A percentile compares a stretch with the other conserved stretches of the same genome.
phyloP scores from a whole-genome alignment of 2,329 filamentous ascomycete species.

The Triangularia setosa region DNA sequence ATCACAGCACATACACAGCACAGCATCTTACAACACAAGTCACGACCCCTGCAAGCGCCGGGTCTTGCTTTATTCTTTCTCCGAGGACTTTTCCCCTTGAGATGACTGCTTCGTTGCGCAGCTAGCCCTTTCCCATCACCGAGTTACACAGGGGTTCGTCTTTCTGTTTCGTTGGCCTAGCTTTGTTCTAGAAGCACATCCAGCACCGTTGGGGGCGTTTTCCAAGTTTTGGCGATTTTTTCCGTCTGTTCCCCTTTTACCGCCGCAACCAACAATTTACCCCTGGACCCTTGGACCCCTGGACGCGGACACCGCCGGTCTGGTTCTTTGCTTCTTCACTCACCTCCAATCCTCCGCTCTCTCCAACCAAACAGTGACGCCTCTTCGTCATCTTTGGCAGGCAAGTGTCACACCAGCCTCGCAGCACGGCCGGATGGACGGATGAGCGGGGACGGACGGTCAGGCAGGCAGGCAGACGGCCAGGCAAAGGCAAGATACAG shows the following conservation, averaged over 20 bases:
- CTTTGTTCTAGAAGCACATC: not conserved
- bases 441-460: not conserved
- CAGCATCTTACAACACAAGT: not conserved
- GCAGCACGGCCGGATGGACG: slow-evolving; percentile 13
- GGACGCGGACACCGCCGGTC: not conserved
- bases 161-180: not conserved
- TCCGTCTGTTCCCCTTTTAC: not conserved
- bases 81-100: not conserved
- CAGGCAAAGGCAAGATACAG: not conserved
- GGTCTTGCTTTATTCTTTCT: slow-evolving; percentile 1
- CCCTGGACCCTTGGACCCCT: not conserved
- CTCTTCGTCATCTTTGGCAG: slow-evolving; percentile 6
- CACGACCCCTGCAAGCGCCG: slow-evolving; percentile 5
- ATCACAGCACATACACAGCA: not conserved
- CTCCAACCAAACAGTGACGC: not conserved
- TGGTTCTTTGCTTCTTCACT: not conserved
- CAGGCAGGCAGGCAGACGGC: slow-evolving; percentile 3
- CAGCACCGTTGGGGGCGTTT: slow-evolving; percentile 3
- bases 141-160: slow-evolving; percentile 2
- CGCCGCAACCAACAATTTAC: not conserved
- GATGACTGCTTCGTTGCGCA: not conserved
- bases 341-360: not conserved
- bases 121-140: slow-evolving; percentile 2
- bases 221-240: not conserved
- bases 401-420: slow-evolving; percentile 24